phyloP scores from a whole-genome alignment of 805 yeast genomes.

The Hanseniaspora mollemarum region DNA sequence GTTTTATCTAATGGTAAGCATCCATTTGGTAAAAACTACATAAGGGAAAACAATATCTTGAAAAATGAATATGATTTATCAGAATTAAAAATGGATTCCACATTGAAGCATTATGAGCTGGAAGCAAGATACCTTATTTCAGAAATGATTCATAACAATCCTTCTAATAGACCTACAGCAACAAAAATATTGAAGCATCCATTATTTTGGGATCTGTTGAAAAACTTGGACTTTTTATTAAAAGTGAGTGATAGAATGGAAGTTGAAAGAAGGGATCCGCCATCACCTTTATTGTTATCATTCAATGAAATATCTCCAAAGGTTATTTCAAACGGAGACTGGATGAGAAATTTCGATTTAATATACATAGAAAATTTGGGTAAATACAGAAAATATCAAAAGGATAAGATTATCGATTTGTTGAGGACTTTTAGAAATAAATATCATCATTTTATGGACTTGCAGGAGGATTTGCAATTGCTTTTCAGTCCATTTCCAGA shows the following conservation, averaged over 20 bases:
- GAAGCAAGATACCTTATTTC: slow-evolving; percentile 67
- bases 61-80: slow-evolving; percentile 48
- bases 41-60: slow-evolving; percentile 80
- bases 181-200: slow-evolving; percentile 66
- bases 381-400: slow-evolving; percentile 77
- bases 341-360: slow-evolving; percentile 67
- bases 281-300: slow-evolving; percentile 44
- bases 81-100: slow-evolving; percentile 26
- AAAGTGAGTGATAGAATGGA: slow-evolving; percentile 88
- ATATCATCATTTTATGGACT: slow-evolving; percentile 85
- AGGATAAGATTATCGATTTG: slow-evolving; percentile 68
- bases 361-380: slow-evolving; percentile 73
- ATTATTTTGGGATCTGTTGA: slow-evolving; percentile 66
- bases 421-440: slow-evolving; percentile 84
- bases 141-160: slow-evolving; percentile 60
- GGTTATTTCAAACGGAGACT: slow-evolving; percentile 53
- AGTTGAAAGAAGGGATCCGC: slow-evolving; percentile 69
- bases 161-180: slow-evolving; percentile 63
- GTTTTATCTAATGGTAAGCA: slow-evolving; percentile 73
- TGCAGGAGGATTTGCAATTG: slow-evolving; percentile 53
- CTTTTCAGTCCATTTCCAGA: slow-evolving; percentile 72
- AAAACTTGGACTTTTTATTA: slow-evolving; percentile 69
- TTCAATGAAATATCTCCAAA: slow-evolving; percentile 43
- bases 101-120: slow-evolving; percentile 26
- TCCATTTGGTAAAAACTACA: slow-evolving; percentile 88